A percentile compares a stretch with the other conserved stretches of the same genome.
Evolutionary conservation across 805 yeast species (phyloP).

Genomic region (Starmerella riodocensis): DNA sequence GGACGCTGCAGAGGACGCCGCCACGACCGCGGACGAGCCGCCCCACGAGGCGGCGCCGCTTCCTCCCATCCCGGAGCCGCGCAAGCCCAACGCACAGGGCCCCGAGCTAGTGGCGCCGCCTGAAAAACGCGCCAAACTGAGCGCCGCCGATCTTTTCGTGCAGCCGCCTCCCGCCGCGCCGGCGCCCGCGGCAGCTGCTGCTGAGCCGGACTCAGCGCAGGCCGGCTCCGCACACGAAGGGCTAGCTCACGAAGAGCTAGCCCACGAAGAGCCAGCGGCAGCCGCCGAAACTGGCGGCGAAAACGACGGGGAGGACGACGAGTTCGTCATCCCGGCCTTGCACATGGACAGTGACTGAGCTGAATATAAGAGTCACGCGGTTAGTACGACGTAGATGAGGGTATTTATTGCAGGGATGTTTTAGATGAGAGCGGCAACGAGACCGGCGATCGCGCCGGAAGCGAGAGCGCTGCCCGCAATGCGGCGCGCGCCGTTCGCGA

Average conservation of each 20-base stretch:
- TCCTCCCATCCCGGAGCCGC: constrained; percentile 7
- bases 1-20: neutral
- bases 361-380: neutral
- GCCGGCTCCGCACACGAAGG: too few species aligned
- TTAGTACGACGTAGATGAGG: neutral
- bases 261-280: neutral
- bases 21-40: neutral
- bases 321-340: constrained; percentile 19
- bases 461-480: too few species aligned
- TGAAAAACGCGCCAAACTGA: constrained; percentile 7
- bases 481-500: too few species aligned
- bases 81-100: neutral
- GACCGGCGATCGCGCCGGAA: too few species aligned
- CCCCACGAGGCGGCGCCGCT: neutral
- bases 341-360: constrained; percentile 19
- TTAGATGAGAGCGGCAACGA: too few species aligned
- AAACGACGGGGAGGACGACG: constrained; percentile 17
- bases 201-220: neutral
- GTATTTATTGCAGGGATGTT: neutral
- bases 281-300: neutral
- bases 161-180: neutral
- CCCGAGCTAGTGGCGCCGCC: constrained; percentile 5
- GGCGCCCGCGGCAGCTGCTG: neutral
- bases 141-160: neutral
- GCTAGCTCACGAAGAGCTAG: too few species aligned